Percentiles rank a stretch among this genome's conserved stretches.
phyloP scores from a whole-genome alignment of 164 flowering plant species.

The Chimonanthus praecox region DNA sequence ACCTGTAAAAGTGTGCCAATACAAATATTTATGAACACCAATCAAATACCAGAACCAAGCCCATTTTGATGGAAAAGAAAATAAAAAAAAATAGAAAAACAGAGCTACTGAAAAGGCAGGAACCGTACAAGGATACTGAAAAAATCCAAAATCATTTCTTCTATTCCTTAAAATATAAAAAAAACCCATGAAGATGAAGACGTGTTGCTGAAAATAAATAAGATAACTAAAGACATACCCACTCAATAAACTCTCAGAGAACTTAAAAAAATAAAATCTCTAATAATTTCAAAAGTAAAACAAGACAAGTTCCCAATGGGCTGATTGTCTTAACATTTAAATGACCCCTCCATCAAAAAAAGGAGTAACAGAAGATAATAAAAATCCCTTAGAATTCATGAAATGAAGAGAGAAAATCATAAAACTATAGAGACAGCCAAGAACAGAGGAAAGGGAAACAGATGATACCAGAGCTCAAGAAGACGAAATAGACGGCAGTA shows the following conservation, averaged over 20 bases:
- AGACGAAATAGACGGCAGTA: conserved; percentile 88
- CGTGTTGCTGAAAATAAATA: background rate
- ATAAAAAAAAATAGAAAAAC: background rate
- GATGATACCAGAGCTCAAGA: conserved; percentile 61
- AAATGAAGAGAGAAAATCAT: background rate
- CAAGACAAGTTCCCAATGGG: background rate
- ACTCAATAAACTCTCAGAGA: background rate
- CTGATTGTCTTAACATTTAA: no score
- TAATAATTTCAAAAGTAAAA: background rate
- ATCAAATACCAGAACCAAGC: background rate
- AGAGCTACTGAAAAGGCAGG: background rate
- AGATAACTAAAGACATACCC: background rate
- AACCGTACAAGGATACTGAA: background rate
- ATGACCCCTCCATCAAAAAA: background rate
- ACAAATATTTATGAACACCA: no score
- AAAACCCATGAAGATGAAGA: background rate
- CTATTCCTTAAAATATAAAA: background rate
- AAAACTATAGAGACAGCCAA: background rate
- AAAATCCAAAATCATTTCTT: no score
- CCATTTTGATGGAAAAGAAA: background rate
- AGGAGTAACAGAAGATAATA: background rate
- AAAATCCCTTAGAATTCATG: background rate
- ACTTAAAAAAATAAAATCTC: background rate
- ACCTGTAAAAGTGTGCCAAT: background rate
- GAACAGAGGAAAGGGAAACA: background rate